These are phyloP conservation scores for Aureobasidium melanogenum DNA, from an alignment of 2,329 filamentous ascomycete genomes.

Conservation along the genomic window DNA sequence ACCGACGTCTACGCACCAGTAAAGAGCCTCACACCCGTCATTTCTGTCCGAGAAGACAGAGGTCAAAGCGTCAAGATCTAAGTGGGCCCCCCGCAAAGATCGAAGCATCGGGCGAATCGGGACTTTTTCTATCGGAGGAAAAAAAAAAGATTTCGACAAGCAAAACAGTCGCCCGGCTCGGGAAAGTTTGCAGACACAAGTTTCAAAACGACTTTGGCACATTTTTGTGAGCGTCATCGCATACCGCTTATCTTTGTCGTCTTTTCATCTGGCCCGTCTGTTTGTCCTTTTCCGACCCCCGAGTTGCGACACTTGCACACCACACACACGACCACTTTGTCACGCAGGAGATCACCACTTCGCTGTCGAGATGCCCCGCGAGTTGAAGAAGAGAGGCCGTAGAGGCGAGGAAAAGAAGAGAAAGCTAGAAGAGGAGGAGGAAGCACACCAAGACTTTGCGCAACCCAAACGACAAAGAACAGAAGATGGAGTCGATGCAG, in stretches of 20 bases:
- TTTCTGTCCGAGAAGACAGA: neutral
- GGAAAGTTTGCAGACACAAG: neutral
- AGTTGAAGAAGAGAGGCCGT: conserved; percentile 50
- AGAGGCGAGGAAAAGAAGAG: conserved; percentile 44
- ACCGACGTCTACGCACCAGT: neutral
- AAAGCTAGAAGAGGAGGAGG: conserved; percentile 38
- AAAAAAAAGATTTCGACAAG: neutral
- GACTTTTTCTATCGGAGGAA: neutral
- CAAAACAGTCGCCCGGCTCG: neutral
- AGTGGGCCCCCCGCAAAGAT: neutral
- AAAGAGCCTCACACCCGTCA: neutral
- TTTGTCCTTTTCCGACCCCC: neutral
- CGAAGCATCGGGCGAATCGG: neutral
- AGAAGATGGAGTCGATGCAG: conserved; percentile 23
- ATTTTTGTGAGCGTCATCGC: neutral
- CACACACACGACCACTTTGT: neutral
- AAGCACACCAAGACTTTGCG: conserved; percentile 25
- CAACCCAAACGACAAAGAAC: conserved; percentile 28
- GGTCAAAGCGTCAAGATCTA: too few relatives aligned
- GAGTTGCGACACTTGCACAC: neutral
- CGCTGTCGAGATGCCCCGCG: conserved; percentile 44
- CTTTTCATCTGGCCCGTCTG: neutral
- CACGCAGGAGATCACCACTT: neutral
- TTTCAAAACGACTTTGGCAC: neutral
- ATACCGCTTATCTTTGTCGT: neutral